These are phyloP conservation scores for Mollisiaceae sp. DNA, from an alignment of 2,329 filamentous ascomycete genomes.

Conservation along the genomic window DNA sequence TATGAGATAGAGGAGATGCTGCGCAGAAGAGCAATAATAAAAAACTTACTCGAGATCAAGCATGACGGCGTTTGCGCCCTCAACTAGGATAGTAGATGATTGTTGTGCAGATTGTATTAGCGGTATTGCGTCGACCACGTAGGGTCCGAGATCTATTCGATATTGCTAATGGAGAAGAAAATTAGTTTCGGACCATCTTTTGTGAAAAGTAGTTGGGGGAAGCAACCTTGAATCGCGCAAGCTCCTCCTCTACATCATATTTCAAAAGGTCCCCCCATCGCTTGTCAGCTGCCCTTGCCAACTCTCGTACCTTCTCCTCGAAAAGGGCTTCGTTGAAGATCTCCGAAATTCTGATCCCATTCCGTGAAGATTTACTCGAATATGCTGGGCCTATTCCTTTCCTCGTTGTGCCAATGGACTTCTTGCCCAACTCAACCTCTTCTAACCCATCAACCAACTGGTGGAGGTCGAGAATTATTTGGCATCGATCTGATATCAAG, in stretches of 20 bases:
- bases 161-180: conserved; percentile 46
- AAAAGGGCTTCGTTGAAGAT: conserved; percentile 71
- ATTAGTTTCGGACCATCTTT: neutral
- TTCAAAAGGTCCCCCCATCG: conserved; percentile 69
- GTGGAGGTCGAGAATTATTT: conserved; percentile 66
- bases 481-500: conserved; percentile 59
- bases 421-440: conserved; percentile 54
- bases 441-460: conserved; percentile 72
- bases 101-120: conserved; percentile 67
- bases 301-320: conserved; percentile 65
- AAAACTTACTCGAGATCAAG: conserved; percentile 59
- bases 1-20: too few relatives aligned
- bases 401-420: conserved; percentile 51
- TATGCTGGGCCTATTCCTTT: conserved; percentile 61
- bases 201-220: neutral
- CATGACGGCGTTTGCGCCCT: conserved; percentile 72
- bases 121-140: conserved; percentile 66
- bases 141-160: conserved; percentile 61
- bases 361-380: conserved; percentile 66
- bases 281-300: conserved; percentile 68
- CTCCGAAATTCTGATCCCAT: conserved; percentile 68
- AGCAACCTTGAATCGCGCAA: conserved; percentile 59
- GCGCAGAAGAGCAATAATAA: too few relatives aligned
- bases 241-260: conserved; percentile 73
- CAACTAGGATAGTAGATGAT: conserved; percentile 65